Conservation (phyloP, 176 grass and related monocot species). For the Paspalum notatum region DNA sequence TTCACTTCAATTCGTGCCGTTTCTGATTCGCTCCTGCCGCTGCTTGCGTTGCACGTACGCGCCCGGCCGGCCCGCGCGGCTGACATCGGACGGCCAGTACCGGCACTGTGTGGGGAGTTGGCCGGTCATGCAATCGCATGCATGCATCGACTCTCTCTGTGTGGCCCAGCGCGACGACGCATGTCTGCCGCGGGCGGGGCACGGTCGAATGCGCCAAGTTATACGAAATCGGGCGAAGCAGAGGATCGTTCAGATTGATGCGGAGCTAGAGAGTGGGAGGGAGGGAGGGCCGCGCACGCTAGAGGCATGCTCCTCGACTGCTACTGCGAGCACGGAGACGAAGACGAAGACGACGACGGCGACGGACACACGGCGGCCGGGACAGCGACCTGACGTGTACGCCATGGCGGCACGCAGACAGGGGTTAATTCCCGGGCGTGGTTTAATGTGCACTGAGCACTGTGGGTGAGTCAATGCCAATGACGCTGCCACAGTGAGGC, state of each 20-base stretch:
- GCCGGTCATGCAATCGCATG: background rate
- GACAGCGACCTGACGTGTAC: constrained; percentile 18
- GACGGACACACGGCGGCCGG: background rate
- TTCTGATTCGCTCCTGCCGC: background rate
- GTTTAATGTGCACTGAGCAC: constrained; percentile 42
- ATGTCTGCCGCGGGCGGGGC: background rate
- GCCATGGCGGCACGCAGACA: constrained; percentile 1
- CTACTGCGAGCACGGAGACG: too few relatives aligned
- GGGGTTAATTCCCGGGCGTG: constrained; percentile 13
- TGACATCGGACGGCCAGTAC: background rate
- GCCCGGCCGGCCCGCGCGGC: background rate
- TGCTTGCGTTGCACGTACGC: background rate
- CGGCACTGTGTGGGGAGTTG: constrained; percentile 20
- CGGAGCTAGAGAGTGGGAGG: too few relatives aligned
- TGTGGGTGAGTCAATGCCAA: constrained; percentile 50
- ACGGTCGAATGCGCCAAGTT: background rate
- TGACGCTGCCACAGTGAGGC: constrained; percentile 49
- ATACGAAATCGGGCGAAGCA: background rate
- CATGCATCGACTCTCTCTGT: background rate
- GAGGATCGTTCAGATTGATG: background rate
- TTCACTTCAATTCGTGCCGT: constrained; percentile 8
- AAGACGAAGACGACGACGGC: constrained; percentile 6
- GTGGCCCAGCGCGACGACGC: too few relatives aligned
- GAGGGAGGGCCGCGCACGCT: too few relatives aligned
- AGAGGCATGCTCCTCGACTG: too few relatives aligned